Evolutionary conservation across 163 green algal genomes (phyloP).

Genomic region (Scenedesmus sp.): DNA sequence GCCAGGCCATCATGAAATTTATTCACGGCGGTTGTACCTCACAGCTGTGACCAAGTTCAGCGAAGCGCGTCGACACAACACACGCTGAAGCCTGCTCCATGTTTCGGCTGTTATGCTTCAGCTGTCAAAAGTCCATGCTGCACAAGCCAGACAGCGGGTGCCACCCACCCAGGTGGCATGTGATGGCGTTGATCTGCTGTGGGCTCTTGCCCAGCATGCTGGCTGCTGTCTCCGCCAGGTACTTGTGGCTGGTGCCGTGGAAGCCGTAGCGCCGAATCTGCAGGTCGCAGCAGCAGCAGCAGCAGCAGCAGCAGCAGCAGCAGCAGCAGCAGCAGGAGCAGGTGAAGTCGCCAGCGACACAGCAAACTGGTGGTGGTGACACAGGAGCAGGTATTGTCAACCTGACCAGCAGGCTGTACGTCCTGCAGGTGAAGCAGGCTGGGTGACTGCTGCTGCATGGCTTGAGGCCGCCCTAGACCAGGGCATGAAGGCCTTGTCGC

Average conservation of each 20-base stretch:
- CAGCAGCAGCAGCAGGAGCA: neutral
- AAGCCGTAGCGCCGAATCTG: slow-evolving; percentile 86
- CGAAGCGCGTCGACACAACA: no score
- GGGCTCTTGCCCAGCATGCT: slow-evolving; percentile 77
- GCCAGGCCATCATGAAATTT: neutral
- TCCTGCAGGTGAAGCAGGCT: no score
- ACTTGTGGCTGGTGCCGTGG: slow-evolving; percentile 87
- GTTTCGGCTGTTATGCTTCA: neutral
- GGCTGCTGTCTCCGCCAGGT: slow-evolving; percentile 75
- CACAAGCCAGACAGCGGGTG: no score
- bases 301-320: neutral
- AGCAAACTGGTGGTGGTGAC: no score
- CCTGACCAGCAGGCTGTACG: no score
- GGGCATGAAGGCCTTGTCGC: neutral
- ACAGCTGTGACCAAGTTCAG: neutral
- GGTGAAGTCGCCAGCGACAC: no score
- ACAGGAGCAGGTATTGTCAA: no score
- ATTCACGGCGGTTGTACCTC: neutral
- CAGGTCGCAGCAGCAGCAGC: neutral
- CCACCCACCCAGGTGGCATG: slow-evolving; percentile 85
- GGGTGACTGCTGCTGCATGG: neutral
- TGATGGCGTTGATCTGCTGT: slow-evolving; percentile 84
- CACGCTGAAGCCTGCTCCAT: no score
- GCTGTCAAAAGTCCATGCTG: no score
- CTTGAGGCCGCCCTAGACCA: neutral